Conservation (phyloP, 2,329 filamentous ascomycete genomes). For the Scedosporium dehoogii region DNA sequence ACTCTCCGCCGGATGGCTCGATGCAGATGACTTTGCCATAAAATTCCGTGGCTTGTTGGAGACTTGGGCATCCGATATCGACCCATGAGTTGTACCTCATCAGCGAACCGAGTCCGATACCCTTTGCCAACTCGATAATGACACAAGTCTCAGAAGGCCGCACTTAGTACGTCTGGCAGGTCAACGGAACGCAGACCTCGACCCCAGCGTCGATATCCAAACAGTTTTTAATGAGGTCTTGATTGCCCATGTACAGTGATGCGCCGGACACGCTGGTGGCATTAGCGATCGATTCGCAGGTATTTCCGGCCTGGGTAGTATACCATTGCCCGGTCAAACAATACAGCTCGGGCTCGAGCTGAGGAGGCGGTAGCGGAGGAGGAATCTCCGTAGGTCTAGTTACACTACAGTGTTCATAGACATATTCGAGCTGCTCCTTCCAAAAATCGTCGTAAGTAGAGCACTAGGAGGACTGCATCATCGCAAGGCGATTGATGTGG, state of each 20-base stretch:
- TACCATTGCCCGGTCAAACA: neutral
- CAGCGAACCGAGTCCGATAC: neutral
- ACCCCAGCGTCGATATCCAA: neutral
- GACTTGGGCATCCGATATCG: neutral
- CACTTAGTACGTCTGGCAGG: neutral
- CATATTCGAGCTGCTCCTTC: neutral
- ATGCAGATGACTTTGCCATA: neutral
- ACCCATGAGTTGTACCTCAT: neutral
- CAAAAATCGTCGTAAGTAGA: neutral
- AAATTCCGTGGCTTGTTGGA: neutral
- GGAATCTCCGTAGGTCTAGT: neutral
- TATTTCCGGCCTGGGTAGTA: neutral
- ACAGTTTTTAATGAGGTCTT: neutral
- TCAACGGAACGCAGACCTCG: neutral
- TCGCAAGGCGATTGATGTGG: neutral
- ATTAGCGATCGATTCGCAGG: neutral
- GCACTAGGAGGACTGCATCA: neutral
- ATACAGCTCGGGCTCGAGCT: neutral
- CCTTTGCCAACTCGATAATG: neutral
- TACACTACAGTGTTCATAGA: neutral
- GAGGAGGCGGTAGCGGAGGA: neutral
- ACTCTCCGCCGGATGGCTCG: neutral
- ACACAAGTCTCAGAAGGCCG: neutral
- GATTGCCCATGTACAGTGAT: neutral
- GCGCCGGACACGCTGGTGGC: neutral